These are phyloP conservation scores for Rosa hybrid DNA, from an alignment of 331 rosid species.

Conservation along the genomic window DNA sequence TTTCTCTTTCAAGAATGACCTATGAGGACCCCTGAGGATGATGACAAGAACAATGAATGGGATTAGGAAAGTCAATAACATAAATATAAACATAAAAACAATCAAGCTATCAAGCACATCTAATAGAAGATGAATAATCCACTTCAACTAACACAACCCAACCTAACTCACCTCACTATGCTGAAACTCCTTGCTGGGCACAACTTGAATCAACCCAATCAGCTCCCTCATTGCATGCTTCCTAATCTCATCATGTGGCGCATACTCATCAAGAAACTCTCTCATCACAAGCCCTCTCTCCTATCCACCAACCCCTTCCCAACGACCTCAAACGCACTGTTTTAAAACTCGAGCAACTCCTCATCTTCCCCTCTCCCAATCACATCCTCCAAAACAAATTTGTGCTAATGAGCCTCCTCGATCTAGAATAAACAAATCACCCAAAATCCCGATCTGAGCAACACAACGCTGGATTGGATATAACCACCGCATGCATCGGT, in stretches of 20 bases:
- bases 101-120: too few species aligned
- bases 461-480: too few species aligned
- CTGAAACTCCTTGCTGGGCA: constrained; percentile 44
- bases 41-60: too few species aligned
- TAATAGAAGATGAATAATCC: too few species aligned
- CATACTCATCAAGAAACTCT: constrained; percentile 48
- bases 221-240: constrained; percentile 77
- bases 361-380: constrained; percentile 72
- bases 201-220: constrained; percentile 53
- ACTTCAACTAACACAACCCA: neutral
- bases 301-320: constrained; percentile 43
- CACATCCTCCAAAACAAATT: constrained; percentile 39
- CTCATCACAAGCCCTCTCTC: constrained; percentile 34
- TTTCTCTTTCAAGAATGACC: too few species aligned
- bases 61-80: too few species aligned
- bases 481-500: too few species aligned
- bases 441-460: too few species aligned
- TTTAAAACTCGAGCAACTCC: constrained; percentile 58
- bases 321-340: constrained; percentile 68
- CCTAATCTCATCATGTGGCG: constrained; percentile 49
- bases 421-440: too few species aligned
- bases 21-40: too few species aligned
- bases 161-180: constrained; percentile 59
- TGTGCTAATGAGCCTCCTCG: too few species aligned
- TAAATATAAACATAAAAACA: too few species aligned